These are phyloP conservation scores for Hamamelis virginiana DNA, from an alignment of 164 flowering plant species.

Conservation along the genomic window DNA sequence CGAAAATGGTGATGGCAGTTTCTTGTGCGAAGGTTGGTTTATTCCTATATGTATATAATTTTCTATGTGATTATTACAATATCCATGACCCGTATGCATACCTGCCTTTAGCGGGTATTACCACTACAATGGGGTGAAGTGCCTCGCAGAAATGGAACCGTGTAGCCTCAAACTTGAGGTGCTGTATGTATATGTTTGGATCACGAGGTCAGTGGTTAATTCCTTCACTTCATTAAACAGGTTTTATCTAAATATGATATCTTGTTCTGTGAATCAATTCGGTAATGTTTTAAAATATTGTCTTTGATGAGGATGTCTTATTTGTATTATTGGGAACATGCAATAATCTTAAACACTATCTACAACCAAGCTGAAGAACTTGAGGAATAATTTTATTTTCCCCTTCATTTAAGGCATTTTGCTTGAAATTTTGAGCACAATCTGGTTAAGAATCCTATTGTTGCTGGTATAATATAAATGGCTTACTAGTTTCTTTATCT, in stretches of 20 bases:
- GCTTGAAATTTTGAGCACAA: background rate
- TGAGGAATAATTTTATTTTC: background rate
- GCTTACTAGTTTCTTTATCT: background rate
- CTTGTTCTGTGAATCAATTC: background rate
- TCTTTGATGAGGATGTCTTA: background rate
- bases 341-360: background rate
- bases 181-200: background rate
- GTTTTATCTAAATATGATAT: background rate
- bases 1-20: conserved; percentile 99
- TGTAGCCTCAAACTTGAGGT: background rate
- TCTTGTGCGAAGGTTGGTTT: conserved; percentile 90
- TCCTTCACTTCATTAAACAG: background rate
- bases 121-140: background rate
- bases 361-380: background rate
- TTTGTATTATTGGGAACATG: background rate
- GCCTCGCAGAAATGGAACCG: background rate
- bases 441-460: background rate
- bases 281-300: background rate
- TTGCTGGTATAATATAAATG: background rate
- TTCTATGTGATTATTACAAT: background rate
- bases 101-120: background rate
- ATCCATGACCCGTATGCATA: background rate
- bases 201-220: background rate
- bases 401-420: background rate
- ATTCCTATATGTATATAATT: background rate